Base-by-base conservation (phyloP, 495 filamentous ascomycete species). In the Podospora comata region DNA sequence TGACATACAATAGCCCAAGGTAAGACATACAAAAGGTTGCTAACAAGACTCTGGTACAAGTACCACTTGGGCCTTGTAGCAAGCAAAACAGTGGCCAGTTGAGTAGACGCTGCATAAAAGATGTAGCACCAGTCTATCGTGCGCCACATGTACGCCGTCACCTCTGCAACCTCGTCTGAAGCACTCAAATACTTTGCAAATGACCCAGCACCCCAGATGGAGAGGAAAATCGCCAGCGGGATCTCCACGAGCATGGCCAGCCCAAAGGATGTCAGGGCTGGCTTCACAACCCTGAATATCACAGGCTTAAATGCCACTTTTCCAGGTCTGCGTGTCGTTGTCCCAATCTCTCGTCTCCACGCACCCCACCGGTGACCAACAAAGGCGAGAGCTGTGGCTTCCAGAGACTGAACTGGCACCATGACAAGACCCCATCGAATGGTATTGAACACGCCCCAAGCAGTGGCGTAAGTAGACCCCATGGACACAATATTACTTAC, bases 371-470 rank as follows among this genome's bases (percentile, higher is more conserved):
- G 75, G 73, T 93, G 90, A 0, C 89, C 89, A 30, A 92, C 79
- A 72, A 91, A 91, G 0, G 88, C 79, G 4, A 89, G 79, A 1
- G 87, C 78, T 0, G 89, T 88, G 7, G 86, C 85, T 72, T 93
- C 89, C 9, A 92, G 74, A 0, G 89, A 80, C 65, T 87, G 84
- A 0, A 91, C 90, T 0, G 90, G 89, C 1, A 92, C 89, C 90
- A 91, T 93, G 32, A 92, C 80, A 4, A 93, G 77, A 1, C 90
- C 89, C 90, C 89, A 92, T n/a, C 90, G 84, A 67, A 93, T 91
- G 0, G 89, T 91, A 68, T 85, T 90, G 79, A 93, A 92, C 53
- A 92, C 80, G 16, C 88, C 86, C 90, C 89, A 92, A 2, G 90
- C 89, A 2, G 90, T 92, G 1, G 88, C 87, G 76, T 92, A 92